These are phyloP conservation scores for Eucalyptus rudis DNA, from an alignment of 345 rosid species.

Conservation along the genomic window DNA sequence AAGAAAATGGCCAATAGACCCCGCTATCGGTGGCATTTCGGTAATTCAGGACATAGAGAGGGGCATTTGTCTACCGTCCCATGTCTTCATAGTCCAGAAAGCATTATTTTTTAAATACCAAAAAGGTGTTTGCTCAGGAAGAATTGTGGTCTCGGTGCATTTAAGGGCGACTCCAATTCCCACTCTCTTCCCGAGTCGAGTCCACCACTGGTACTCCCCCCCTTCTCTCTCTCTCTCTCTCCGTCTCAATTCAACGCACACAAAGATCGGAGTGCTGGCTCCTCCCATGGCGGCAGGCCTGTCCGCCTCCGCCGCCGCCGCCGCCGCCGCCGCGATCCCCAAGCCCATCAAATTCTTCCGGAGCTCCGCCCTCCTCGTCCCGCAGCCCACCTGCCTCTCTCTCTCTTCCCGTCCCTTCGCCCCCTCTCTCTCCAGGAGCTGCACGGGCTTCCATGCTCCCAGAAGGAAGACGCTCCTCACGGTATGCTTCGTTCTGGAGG, in stretches of 20 bases:
- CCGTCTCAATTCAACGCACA: not conserved
- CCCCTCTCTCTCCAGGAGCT: not conserved
- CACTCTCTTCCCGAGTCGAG: not conserved
- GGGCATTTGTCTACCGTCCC: not conserved
- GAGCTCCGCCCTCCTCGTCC: constrained; percentile 6
- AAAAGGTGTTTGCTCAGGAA: not conserved
- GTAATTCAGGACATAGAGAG: not conserved
- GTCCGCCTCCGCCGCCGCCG: constrained; percentile 26
- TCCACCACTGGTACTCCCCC: not conserved
- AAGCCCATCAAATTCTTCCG: constrained; percentile 19
- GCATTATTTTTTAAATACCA: not conserved
- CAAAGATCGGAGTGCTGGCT: not conserved
- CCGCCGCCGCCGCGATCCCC: constrained; percentile 19
- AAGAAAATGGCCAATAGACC: not conserved
- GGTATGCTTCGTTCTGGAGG: constrained; percentile 55
- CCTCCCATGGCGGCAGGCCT: constrained; percentile 62
- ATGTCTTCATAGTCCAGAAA: fast-evolving
- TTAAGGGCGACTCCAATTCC: not conserved
- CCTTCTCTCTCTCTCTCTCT: not conserved
- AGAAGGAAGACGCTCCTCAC: constrained; percentile 20
- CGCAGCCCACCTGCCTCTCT: constrained; percentile 8
- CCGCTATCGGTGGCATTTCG: not conserved
- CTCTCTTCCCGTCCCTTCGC: not conserved
- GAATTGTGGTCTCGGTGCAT: not conserved
- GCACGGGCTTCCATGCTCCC: not conserved